A percentile compares a stretch with the other conserved stretches of the same genome.
These are phyloP conservation scores for Lactifluus subvellereus DNA, from an alignment of 768 basidiomycete species.

Conservation along the genomic window DNA sequence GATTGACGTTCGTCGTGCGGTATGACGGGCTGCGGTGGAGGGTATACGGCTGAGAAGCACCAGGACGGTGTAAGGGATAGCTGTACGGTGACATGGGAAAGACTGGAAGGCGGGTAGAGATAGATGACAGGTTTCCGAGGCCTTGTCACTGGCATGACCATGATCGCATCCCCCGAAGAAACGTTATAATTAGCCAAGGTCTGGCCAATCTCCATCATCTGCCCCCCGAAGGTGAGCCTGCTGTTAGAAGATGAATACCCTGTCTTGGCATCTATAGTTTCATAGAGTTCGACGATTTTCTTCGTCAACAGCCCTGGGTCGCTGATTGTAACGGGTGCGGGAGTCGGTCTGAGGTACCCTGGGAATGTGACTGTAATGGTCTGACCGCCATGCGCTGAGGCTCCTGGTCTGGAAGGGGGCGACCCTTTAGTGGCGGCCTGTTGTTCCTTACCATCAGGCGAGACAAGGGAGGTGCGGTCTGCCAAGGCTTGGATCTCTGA, in stretches of 20 bases:
- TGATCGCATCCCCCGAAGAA: neutral
- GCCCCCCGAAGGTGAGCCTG: neutral
- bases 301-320: neutral
- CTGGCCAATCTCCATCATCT: neutral
- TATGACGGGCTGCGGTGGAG: neutral
- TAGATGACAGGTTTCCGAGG: constrained; percentile 16
- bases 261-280: neutral
- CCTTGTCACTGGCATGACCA: neutral
- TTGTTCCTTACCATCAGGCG: neutral
- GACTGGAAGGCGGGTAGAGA: constrained; percentile 4
- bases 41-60: constrained; percentile 11
- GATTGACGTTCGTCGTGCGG: neutral
- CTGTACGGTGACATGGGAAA: constrained; percentile 7
- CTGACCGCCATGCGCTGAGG: neutral
- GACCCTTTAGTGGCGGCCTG: neutral
- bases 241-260: neutral
- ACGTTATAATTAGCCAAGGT: neutral
- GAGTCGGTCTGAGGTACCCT: neutral
- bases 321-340: neutral
- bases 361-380: neutral
- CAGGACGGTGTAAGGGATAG: neutral
- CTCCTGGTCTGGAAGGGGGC: neutral
- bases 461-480: neutral
- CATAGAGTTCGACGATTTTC: neutral
- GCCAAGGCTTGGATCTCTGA: neutral